phyloP scores from a whole-genome alignment of 371 early-diverging fungal genomes.

The Mucor racemosus region DNA sequence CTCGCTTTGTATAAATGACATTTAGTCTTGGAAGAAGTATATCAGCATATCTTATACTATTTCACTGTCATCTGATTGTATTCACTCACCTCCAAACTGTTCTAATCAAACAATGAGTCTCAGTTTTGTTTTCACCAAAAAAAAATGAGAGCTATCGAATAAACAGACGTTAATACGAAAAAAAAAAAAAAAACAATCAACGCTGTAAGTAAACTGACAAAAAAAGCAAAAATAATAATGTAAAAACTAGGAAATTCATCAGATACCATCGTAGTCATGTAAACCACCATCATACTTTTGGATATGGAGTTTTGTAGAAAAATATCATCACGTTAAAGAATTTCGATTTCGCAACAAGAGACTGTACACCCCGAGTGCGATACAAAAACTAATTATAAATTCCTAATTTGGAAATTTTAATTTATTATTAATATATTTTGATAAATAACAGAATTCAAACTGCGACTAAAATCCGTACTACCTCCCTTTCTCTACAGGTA shows the following conservation, averaged over 20 bases:
- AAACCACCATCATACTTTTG: conserved; percentile 24
- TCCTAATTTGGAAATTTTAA: conserved; percentile 8
- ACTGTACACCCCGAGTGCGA: neutral
- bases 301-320: conserved; percentile 26
- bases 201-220: neutral
- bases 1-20: too few relatives aligned
- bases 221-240: conserved; percentile 1
- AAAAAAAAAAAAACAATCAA: neutral
- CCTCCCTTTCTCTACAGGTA: too few relatives aligned
- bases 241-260: conserved; percentile 18
- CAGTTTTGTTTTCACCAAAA: too few relatives aligned
- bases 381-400: conserved; percentile 12
- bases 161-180: neutral
- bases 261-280: conserved; percentile 24
- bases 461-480: too few relatives aligned
- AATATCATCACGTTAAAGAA: conserved; percentile 18
- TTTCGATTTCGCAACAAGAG: conserved; percentile 10
- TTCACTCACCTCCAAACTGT: too few relatives aligned
- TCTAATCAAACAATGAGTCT: too few relatives aligned
- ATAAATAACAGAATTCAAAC: too few relatives aligned
- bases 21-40: too few relatives aligned
- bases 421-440: too few relatives aligned
- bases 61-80: too few relatives aligned
- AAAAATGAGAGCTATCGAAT: neutral
- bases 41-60: too few relatives aligned